Evolutionary conservation across 2,329 filamentous ascomycete species (phyloP).

Genomic region (Lachnellula occidentalis): DNA sequence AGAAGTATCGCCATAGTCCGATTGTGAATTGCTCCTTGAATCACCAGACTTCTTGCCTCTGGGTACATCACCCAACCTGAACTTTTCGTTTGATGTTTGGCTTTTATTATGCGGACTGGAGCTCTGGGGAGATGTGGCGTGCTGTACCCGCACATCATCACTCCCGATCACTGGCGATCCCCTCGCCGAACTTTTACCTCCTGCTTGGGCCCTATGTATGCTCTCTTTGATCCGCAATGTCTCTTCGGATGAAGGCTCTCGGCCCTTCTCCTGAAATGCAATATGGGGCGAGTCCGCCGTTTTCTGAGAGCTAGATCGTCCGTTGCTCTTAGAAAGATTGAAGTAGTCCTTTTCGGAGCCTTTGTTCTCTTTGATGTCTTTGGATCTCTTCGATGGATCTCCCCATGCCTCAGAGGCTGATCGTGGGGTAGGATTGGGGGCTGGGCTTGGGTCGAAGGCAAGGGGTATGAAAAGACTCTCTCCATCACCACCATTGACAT

Average conservation of each 20-base stretch:
- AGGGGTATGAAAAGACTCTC: slow-evolving; percentile 70
- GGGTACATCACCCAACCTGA: slow-evolving; percentile 77
- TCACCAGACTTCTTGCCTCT: slow-evolving; percentile 52
- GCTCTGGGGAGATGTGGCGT: slow-evolving; percentile 22
- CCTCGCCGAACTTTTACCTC: slow-evolving; percentile 22
- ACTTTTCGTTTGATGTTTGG: slow-evolving; percentile 47
- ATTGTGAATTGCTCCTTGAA: slow-evolving; percentile 31
- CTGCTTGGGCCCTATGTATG: slow-evolving; percentile 35
- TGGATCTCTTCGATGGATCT: slow-evolving; percentile 38
- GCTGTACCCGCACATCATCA: slow-evolving; percentile 28
- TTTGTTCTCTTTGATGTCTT: slow-evolving; percentile 30
- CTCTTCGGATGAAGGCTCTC: slow-evolving; percentile 57
- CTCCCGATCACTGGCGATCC: slow-evolving; percentile 19
- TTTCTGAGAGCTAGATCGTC: slow-evolving; percentile 35
- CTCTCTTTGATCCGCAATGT: slow-evolving; percentile 43
- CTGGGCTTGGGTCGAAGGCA: slow-evolving; percentile 64
- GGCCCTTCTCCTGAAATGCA: slow-evolving; percentile 79
- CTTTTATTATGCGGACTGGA: slow-evolving; percentile 32
- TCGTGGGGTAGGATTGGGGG: slow-evolving; percentile 45
- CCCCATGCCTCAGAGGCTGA: slow-evolving; percentile 44
- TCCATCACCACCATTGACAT: slow-evolving; percentile 34
- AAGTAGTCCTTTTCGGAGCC: slow-evolving; percentile 54
- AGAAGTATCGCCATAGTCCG: slow-evolving; percentile 31
- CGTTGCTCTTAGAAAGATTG: slow-evolving; percentile 37
- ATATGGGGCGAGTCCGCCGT: slow-evolving; percentile 67